A percentile compares a stretch with the other conserved stretches of the same genome.
These are phyloP conservation scores for Trichophyton benhamiae DNA, from an alignment of 2,329 filamentous ascomycete species.

Conservation along the genomic window DNA sequence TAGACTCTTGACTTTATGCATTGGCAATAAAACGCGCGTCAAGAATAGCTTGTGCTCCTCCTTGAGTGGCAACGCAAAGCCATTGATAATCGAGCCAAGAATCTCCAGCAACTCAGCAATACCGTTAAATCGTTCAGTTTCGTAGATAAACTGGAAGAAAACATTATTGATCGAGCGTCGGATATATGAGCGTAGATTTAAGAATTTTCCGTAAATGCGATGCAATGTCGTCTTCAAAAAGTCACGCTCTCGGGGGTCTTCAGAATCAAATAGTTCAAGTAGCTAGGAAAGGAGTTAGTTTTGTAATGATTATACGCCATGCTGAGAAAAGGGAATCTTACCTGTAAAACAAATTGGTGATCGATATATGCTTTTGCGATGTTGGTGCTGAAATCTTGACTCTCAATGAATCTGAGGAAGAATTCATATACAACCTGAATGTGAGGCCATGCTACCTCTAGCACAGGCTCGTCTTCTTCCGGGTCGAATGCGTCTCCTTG, in stretches of 20 bases:
- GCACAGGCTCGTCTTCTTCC: slow-evolving; percentile 93
- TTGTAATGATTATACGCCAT: slow-evolving; percentile 8
- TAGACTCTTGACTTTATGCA: slow-evolving; percentile 96
- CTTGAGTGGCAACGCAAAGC: slow-evolving; percentile 89
- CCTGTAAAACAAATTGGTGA: slow-evolving; percentile 85
- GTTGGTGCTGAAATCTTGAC: slow-evolving; percentile 99
- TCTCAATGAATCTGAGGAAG: slow-evolving; percentile 97
- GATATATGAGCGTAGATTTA: slow-evolving; percentile 95
- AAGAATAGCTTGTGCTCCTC: slow-evolving; percentile 98
- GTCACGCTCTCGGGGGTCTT: slow-evolving; percentile 90
- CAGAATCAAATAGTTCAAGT: slow-evolving; percentile 95
- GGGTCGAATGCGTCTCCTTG: slow-evolving; percentile 97
- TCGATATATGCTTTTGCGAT: slow-evolving; percentile 98
- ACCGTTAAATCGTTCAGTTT: slow-evolving; percentile 96
- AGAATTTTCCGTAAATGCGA: slow-evolving; percentile 96
- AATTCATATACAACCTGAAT: slow-evolving; percentile 99
- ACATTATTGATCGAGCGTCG: slow-evolving; percentile 98
- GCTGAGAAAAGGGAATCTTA: slow-evolving; percentile 22
- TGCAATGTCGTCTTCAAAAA: slow-evolving; percentile 97
- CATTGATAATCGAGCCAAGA: slow-evolving; percentile 96
- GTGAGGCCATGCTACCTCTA: slow-evolving; percentile 97
- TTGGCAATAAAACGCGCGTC: slow-evolving; percentile 77
- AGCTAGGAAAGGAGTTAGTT: slow-evolving; percentile 39
- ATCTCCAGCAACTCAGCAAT: slow-evolving; percentile 96
- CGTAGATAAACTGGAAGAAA: slow-evolving; percentile 98